Evolutionary conservation across 1,139 yeast genomes (phyloP).

Genomic region (Blastobotrys apis): DNA sequence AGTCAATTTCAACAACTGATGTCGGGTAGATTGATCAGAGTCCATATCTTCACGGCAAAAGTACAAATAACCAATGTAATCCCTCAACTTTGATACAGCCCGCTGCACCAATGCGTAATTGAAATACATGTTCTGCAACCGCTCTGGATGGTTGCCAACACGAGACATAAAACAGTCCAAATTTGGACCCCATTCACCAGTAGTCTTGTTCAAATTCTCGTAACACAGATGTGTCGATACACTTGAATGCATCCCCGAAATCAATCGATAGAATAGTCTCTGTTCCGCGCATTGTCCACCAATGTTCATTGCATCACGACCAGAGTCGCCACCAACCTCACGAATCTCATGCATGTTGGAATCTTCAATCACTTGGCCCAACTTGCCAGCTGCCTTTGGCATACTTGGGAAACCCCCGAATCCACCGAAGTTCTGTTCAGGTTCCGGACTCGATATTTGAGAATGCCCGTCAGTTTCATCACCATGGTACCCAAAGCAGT

Average conservation of each 20-base stretch:
- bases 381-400: conserved; percentile 19
- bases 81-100: conserved; percentile 63
- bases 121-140: conserved; percentile 85
- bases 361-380: conserved; percentile 25
- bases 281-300: conserved; percentile 72
- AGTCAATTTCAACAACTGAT: conserved; percentile 37
- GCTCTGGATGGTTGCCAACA: conserved; percentile 85
- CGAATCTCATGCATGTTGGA: conserved; percentile 24
- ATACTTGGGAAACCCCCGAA: neutral
- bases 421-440: neutral
- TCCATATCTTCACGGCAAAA: conserved; percentile 46
- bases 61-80: conserved; percentile 45
- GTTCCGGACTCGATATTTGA: too few relatives aligned
- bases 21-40: conserved; percentile 48
- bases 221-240: conserved; percentile 90
- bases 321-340: conserved; percentile 33
- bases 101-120: conserved; percentile 86
- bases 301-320: conserved; percentile 30
- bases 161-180: conserved; percentile 77
- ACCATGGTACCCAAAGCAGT: conserved; percentile 67
- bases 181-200: conserved; percentile 82
- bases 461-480: conserved; percentile 20
- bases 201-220: conserved; percentile 69
- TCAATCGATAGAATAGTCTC: conserved; percentile 76
- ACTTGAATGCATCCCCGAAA: conserved; percentile 94